Evolutionary conservation across 2,329 filamentous ascomycete species (phyloP).

Genomic region (Colletotrichum neosansevieriae): DNA sequence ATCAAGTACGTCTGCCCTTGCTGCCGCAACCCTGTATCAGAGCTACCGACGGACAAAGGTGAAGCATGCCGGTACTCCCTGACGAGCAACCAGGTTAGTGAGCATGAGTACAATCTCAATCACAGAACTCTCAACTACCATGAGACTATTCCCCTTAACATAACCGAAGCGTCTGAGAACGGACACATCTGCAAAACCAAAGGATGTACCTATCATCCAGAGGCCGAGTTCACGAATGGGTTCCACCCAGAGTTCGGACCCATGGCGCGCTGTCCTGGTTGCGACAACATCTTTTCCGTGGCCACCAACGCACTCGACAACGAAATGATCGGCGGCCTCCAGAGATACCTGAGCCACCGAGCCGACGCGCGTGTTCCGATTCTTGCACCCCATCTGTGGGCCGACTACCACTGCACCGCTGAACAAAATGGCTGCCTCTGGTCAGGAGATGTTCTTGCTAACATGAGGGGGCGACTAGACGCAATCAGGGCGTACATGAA

Average conservation of each 20-base stretch:
- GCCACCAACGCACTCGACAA: not conserved
- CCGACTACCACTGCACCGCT: slow-evolving; percentile 8
- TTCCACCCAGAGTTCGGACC: not conserved
- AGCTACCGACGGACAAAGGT: not conserved
- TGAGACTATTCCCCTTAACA: not conserved
- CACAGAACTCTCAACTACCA: not conserved
- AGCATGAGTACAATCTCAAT: not conserved
- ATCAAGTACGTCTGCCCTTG: slow-evolving; percentile 20
- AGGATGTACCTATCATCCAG: slow-evolving; percentile 5
- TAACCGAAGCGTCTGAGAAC: not conserved
- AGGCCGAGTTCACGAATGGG: not conserved
- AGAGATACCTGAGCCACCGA: slow-evolving; percentile 21
- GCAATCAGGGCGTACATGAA: not conserved
- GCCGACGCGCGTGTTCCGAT: slow-evolving; percentile 37
- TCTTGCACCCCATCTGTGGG: slow-evolving; percentile 30
- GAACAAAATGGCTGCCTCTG: slow-evolving; percentile 2
- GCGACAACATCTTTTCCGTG: slow-evolving; percentile 17
- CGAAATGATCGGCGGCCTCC: not conserved
- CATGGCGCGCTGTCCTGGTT: slow-evolving; percentile 14
- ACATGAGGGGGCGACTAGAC: not conserved
- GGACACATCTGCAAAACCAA: not conserved
- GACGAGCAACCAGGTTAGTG: not conserved
- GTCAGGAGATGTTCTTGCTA: not conserved
- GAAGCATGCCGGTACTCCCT: slow-evolving; percentile 18
- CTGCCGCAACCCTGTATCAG: slow-evolving; percentile 10